Percentiles rank a stretch among this genome's conserved stretches.
These are phyloP conservation scores for Mycena alexandri DNA, from an alignment of 768 basidiomycete species.

Conservation along the genomic window DNA sequence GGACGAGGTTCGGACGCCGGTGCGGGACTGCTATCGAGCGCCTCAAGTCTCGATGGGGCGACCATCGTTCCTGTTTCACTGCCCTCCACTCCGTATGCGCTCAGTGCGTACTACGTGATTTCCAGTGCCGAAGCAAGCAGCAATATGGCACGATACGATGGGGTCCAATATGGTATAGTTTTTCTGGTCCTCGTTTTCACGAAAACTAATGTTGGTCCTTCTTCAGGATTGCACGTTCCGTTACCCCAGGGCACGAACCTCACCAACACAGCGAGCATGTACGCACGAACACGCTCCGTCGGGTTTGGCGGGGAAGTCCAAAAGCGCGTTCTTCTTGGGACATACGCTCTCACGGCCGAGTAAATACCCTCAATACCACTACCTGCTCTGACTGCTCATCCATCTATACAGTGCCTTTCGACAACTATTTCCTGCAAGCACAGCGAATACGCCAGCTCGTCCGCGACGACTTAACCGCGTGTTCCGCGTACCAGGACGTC, in stretches of 20 bases:
- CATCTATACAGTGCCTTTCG: conserved; percentile 79
- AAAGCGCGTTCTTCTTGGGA: conserved; percentile 89
- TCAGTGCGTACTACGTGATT: conserved; percentile 97
- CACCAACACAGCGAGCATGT: conserved; percentile 66
- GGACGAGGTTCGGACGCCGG: conserved; percentile 54
- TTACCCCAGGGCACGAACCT: conserved; percentile 57
- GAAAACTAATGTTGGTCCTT: neutral
- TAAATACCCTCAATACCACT: conserved; percentile 53
- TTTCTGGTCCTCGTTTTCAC: neutral
- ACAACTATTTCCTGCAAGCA: conserved; percentile 97
- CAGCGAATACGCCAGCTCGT: conserved; percentile 82
- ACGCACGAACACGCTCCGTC: conserved; percentile 73
- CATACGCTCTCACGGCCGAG: conserved; percentile 94
- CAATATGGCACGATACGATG: conserved; percentile 91
- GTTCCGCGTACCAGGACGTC: conserved; percentile 71
- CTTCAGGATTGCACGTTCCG: conserved; percentile 65
- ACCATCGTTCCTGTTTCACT: conserved; percentile 79
- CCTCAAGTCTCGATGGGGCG: conserved; percentile 68
- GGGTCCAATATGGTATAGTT: conserved; percentile 80
- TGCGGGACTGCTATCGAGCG: conserved; percentile 60
- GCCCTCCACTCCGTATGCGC: conserved; percentile 73
- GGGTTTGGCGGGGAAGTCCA: conserved; percentile 90
- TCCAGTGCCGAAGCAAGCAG: conserved; percentile 95
- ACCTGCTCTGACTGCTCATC: neutral
- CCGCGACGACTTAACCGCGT: conserved; percentile 79